A percentile compares a stretch with the other conserved stretches of the same genome.
Evolutionary conservation across 73 alveolate genomes (phyloP).

Genomic region (Blepharisma stoltei): DNA sequence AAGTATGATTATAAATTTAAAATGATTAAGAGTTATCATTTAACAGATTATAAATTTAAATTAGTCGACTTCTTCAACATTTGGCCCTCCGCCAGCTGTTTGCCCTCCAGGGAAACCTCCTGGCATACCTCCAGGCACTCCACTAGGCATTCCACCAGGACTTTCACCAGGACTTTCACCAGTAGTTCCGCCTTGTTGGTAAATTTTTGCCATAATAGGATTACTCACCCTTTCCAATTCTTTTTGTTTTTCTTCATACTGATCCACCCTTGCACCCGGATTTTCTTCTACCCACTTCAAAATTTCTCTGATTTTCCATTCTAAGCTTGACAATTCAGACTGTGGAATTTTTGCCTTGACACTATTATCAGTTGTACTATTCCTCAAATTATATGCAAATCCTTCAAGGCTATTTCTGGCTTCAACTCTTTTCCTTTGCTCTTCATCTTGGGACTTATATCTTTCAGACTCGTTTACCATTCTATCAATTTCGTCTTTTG

Average conservation of each 20-base stretch:
- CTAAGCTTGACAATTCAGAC: conserved; percentile 66
- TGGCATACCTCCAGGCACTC: conserved; percentile 26
- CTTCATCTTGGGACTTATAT: conserved; percentile 84
- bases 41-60: too few relatives aligned
- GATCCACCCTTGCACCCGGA: conserved; percentile 63
- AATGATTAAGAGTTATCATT: too few relatives aligned
- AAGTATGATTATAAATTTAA: too few relatives aligned
- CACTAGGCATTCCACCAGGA: conserved; percentile 26
- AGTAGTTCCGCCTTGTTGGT: conserved; percentile 49
- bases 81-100: conserved; percentile 31
- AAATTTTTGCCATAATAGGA: conserved; percentile 86
- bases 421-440: conserved; percentile 68
- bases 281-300: conserved; percentile 68
- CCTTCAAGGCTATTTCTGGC: conserved; percentile 86
- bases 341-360: conserved; percentile 71
- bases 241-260: conserved; percentile 74
- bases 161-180: conserved; percentile 7
- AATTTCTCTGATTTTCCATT: conserved; percentile 36
- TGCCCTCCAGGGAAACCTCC: conserved; percentile 6
- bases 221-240: conserved; percentile 72
- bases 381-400: conserved; percentile 71
- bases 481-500: conserved; percentile 67
- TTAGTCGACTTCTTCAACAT: conserved; percentile 35
- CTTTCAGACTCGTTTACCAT: conserved; percentile 86
- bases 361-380: conserved; percentile 81